phyloP scores from a whole-genome alignment of 164 flowering plant species.

The Tetracentron sinense region DNA sequence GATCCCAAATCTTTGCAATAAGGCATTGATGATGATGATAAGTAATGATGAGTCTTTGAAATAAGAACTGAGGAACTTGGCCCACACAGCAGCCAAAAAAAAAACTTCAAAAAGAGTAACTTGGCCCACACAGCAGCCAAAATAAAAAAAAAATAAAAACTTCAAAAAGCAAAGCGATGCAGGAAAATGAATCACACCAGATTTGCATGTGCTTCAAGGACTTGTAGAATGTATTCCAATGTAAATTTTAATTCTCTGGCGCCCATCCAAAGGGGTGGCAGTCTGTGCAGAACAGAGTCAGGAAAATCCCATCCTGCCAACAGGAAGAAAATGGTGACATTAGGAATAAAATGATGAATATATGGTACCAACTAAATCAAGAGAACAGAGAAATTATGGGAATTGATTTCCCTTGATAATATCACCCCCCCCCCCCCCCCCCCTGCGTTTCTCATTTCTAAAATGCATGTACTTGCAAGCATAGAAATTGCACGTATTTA shows the following conservation, averaged over 20 bases:
- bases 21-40: too few species aligned
- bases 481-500: too few species aligned
- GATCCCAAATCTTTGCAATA: too few species aligned
- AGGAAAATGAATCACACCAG: conserved; percentile 52
- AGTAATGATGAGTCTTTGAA: too few species aligned
- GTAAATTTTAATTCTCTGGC: conserved; percentile 97
- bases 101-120: background rate
- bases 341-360: background rate
- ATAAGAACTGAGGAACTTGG: background rate
- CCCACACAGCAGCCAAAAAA: background rate
- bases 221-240: conserved; percentile 94
- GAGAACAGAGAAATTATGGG: too few species aligned
- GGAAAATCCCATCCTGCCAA: conserved; percentile 98
- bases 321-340: background rate
- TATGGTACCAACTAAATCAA: too few species aligned
- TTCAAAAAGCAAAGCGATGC: too few species aligned
- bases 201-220: conserved; percentile 96
- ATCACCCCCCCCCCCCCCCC: too few species aligned
- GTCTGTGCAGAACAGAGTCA: conserved; percentile 89
- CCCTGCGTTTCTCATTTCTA: too few species aligned
- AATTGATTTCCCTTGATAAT: too few species aligned
- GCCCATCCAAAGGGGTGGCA: conserved; percentile 98
- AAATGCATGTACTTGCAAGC: too few species aligned
- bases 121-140: background rate
- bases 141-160: too few species aligned